Base-by-base conservation (phyloP, 306 rosid species). In the Prunus kanzakura region DNA sequence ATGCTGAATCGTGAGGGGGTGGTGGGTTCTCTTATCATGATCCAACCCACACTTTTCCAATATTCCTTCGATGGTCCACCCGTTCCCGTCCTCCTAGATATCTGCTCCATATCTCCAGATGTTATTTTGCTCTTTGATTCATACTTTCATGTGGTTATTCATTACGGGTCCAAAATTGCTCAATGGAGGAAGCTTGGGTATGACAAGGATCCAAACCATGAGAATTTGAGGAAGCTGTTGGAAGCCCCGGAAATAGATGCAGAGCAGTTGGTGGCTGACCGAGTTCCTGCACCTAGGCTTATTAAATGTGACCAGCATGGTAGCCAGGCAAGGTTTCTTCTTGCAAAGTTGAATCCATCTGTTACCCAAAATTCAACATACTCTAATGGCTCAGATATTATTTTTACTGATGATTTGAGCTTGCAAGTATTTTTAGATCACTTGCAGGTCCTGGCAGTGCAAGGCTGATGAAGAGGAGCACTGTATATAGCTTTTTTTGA, bases 31-130 rank as follows among this genome's bases (percentile, higher is more conserved):
- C 92, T 90, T 71, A 86, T 93, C 82, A 93, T 93, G 98, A 93
- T 93, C 79, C 98, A 93, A 56, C 98, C 97, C 29, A 89, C 96
- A 1, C 97, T 93, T 73, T 83, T 88, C 72, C 89, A 88, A 52
- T 93, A 93, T 82, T 93, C 97, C 14, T 90, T 93, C 58, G 97
- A 89, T 49, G 97, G 96, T 16, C 96, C 97, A 1, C 98, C 98
- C 2, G 75, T 88, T 73, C 98, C 98, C 6, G 98, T 86, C 57
- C 91, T 93, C 73, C 84, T 93, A 12, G 98, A 93, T 45, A 78
- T 93, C 58, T 87, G 92, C 47, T 93, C 98, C 27, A 58, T 93
- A 73, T 80, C 81, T 51, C 91, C 98, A 0, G 98, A 93, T 77
- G 87, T 87, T 54, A 89, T 93, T 76, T 85, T 93, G 83, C 92